These are phyloP conservation scores for Bidens hawaiensis DNA, from an alignment of 140 eudicot genomes.

Conservation along the genomic window DNA sequence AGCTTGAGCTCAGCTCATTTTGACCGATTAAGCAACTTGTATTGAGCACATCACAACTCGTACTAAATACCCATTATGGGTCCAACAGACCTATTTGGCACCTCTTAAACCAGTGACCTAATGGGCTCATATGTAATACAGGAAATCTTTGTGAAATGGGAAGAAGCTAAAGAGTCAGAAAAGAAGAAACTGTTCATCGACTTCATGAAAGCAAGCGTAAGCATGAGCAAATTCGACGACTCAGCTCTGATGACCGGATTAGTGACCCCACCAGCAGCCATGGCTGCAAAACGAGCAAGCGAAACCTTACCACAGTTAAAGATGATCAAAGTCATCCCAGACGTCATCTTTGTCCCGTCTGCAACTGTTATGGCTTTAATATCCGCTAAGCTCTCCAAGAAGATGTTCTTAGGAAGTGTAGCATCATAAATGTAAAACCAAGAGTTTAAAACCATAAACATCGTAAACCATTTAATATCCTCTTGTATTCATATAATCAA, in stretches of 20 bases:
- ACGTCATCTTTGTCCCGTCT: constrained; percentile 81
- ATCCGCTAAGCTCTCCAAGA: constrained; percentile 71
- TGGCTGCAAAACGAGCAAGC: constrained; percentile 90
- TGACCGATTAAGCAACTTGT: too few species aligned
- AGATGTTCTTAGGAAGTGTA: constrained; percentile 43
- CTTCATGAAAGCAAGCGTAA: constrained; percentile 61
- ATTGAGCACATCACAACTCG: too few species aligned
- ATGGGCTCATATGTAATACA: constrained; percentile 13
- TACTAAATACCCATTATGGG: too few species aligned
- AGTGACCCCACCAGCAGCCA: constrained; percentile 90
- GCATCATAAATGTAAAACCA: constrained; percentile 33
- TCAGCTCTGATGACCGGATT: constrained; percentile 67
- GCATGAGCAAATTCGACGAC: constrained; percentile 53
- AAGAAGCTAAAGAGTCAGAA: constrained; percentile 41
- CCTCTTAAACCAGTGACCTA: too few species aligned
- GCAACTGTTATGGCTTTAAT: constrained; percentile 84
- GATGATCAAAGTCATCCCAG: constrained; percentile 69
- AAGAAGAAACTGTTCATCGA: constrained; percentile 55
- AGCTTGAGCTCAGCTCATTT: too few species aligned
- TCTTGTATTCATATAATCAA: neutral
- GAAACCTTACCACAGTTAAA: constrained; percentile 75
- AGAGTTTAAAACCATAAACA: neutral
- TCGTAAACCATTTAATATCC: neutral
- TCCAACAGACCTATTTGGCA: too few species aligned
- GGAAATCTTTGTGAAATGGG: constrained; percentile 58